Percentiles rank a stretch among this genome's conserved stretches.
phyloP scores from a whole-genome alignment of 306 rosid genomes.

The Datisca glomerata region DNA sequence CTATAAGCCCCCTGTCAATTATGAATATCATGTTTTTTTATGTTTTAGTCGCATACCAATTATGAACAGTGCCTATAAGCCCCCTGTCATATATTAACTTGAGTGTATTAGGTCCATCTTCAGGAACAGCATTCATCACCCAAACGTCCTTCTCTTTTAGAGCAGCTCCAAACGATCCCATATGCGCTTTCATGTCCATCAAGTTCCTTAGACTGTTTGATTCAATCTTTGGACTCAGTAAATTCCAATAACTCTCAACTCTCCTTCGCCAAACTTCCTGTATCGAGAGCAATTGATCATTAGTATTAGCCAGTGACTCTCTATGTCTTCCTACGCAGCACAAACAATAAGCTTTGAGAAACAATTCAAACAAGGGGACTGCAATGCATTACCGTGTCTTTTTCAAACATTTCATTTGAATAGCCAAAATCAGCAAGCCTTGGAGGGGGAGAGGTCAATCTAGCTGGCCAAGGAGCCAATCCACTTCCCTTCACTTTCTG shows the following conservation, averaged over 20 bases:
- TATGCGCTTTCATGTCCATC: constrained; percentile 91
- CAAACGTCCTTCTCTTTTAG: constrained; percentile 71
- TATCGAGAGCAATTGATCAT: constrained; percentile 19
- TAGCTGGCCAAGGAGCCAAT: constrained; percentile 90
- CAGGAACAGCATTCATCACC: constrained; percentile 93
- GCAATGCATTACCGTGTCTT: constrained; percentile 57
- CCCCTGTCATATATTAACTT: constrained; percentile 92
- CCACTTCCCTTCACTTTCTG: constrained; percentile 69
- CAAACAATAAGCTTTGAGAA: neutral
- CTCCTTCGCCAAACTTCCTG: constrained; percentile 75
- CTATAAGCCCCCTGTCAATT: neutral
- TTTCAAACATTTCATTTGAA: constrained; percentile 70
- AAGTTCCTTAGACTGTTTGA: constrained; percentile 64
- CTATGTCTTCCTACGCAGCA: too few species aligned
- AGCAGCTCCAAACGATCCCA: constrained; percentile 96
- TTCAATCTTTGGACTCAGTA: constrained; percentile 49
- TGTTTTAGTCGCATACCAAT: constrained; percentile 36
- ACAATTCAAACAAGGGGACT: constrained; percentile 6
- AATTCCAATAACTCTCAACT: constrained; percentile 82
- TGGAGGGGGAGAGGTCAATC: constrained; percentile 83
- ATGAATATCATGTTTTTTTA: neutral
- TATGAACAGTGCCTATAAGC: constrained; percentile 67
- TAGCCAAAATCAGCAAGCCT: constrained; percentile 91
- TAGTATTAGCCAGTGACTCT: too few species aligned
- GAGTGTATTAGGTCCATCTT: constrained; percentile 76